Evolutionary conservation across 2,329 filamentous ascomycete genomes (phyloP).

Genomic region (Pyricularia grisea): DNA sequence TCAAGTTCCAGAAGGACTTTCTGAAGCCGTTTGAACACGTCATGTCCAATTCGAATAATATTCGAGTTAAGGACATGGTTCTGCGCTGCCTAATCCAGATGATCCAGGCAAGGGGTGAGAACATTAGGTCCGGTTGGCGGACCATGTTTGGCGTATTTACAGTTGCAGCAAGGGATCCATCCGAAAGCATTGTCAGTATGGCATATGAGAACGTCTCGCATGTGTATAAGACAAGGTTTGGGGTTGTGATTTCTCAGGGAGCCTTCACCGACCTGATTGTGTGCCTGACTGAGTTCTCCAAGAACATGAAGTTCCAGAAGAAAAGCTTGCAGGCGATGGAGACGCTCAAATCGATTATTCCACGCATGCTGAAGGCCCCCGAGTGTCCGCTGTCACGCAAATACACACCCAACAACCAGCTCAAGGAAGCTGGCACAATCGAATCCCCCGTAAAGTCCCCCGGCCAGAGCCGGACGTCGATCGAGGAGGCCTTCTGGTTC

Average conservation of each 20-base stretch:
- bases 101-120: conserved; percentile 94
- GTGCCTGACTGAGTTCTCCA: conserved; percentile 95
- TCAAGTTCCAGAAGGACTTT: conserved; percentile 99
- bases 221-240: conserved; percentile 91
- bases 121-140: conserved; percentile 95
- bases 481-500: conserved; percentile 98
- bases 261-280: conserved; percentile 95
- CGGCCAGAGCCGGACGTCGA: conserved; percentile 65
- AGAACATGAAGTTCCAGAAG: conserved; percentile 97
- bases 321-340: conserved; percentile 96
- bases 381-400: conserved; percentile 83
- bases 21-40: conserved; percentile 97
- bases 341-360: conserved; percentile 84
- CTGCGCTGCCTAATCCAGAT: conserved; percentile 95
- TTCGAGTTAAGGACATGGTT: conserved; percentile 95
- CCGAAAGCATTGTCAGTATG: conserved; percentile 92
- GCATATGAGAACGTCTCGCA: conserved; percentile 95
- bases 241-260: conserved; percentile 90
- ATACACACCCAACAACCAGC: conserved; percentile 23
- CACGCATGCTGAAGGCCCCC: conserved; percentile 89
- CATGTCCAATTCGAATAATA: conserved; percentile 82
- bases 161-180: conserved; percentile 83
- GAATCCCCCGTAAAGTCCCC: conserved; percentile 34
- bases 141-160: conserved; percentile 99
- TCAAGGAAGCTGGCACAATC: conserved; percentile 20